Evolutionary conservation across 495 filamentous ascomycete genomes (phyloP).

Genomic region (Jackrogersella minutella): DNA sequence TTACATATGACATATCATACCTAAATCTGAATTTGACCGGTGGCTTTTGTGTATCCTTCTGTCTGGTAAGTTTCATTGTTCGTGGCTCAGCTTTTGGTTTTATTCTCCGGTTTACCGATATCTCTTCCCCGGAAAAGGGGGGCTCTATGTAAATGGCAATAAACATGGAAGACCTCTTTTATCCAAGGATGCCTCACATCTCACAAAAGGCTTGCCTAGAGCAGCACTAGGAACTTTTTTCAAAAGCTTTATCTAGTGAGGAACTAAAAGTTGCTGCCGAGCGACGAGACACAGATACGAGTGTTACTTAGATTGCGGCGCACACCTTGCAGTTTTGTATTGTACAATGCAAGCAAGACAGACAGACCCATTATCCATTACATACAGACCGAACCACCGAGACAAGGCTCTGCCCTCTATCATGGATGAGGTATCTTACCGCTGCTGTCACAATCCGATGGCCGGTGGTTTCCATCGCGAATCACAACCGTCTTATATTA

Average conservation of each 20-base stretch:
- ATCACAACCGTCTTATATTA: slow-evolving; percentile 27
- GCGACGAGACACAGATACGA: slow-evolving; percentile 33
- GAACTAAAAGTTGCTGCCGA: slow-evolving; percentile 25
- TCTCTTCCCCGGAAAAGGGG: slow-evolving; percentile 6
- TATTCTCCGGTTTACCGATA: slow-evolving; percentile 30
- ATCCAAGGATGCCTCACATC: slow-evolving; percentile 26
- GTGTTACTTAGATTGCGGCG: slow-evolving; percentile 40
- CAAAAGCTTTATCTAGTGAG: slow-evolving; percentile 18
- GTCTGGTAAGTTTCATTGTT: slow-evolving; percentile 4
- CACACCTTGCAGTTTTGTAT: slow-evolving; percentile 26
- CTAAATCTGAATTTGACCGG: slow-evolving; percentile 2
- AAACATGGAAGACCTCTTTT: slow-evolving; percentile 25
- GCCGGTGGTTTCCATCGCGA: slow-evolving; percentile 33
- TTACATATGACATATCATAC: slow-evolving; percentile 22
- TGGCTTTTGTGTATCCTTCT: slow-evolving; percentile 32
- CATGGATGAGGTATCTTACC: slow-evolving; percentile 38
- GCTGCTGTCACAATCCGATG: slow-evolving; percentile 38
- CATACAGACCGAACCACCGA: slow-evolving; percentile 32
- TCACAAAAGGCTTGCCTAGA: slow-evolving; percentile 28
- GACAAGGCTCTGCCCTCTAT: slow-evolving; percentile 28
- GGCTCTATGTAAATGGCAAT: slow-evolving; percentile 17
- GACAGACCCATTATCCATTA: slow-evolving; percentile 18
- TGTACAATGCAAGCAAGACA: slow-evolving; percentile 33
- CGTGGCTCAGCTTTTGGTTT: slow-evolving; percentile 17
- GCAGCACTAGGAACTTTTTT: slow-evolving; percentile 22